Evolutionary conservation across 306 rosid species (phyloP).

Genomic region (Adenanthera pavonina): DNA sequence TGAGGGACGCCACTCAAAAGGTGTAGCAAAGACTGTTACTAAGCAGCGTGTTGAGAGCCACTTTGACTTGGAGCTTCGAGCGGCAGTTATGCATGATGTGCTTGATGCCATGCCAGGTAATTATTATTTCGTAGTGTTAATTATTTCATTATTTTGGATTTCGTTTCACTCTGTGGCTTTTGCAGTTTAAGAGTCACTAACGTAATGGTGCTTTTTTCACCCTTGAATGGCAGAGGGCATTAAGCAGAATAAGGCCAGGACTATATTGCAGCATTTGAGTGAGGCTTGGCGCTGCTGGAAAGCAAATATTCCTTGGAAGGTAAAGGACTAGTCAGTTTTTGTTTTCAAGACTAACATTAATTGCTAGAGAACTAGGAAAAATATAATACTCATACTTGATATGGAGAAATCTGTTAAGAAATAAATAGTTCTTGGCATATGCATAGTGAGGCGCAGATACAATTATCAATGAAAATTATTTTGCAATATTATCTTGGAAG

Average conservation of each 20-base stretch:
- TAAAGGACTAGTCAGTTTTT: slow-evolving; percentile 22
- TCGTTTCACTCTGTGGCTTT: not conserved
- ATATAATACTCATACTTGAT: not conserved
- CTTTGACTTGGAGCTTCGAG: slow-evolving; percentile 97
- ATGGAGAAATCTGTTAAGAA: not conserved
- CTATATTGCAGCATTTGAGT: slow-evolving; percentile 95
- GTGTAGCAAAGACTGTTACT: slow-evolving; percentile 98
- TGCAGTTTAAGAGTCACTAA: not conserved
- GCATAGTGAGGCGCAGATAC: not conserved
- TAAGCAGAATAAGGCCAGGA: slow-evolving; percentile 96
- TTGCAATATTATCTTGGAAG: not conserved
- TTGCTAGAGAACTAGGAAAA: slow-evolving; percentile 6
- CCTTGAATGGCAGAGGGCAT: slow-evolving; percentile 77
- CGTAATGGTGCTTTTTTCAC: not conserved
- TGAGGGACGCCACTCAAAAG: slow-evolving; percentile 98
- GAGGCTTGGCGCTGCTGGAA: slow-evolving; percentile 99
- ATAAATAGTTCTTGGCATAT: not conserved
- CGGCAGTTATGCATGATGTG: slow-evolving; percentile 99
- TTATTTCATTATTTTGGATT: not conserved
- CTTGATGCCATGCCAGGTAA: slow-evolving; percentile 99
- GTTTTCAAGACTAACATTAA: not conserved
- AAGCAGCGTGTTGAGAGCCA: slow-evolving; percentile 99
- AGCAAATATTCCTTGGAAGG: slow-evolving; percentile 99
- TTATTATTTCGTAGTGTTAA: not conserved
- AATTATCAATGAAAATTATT: not conserved